A percentile compares a stretch with the other conserved stretches of the same genome.
Evolutionary conservation across 768 basidiomycete species (phyloP).

Genomic region (Tricholoma bakamatsutake): DNA sequence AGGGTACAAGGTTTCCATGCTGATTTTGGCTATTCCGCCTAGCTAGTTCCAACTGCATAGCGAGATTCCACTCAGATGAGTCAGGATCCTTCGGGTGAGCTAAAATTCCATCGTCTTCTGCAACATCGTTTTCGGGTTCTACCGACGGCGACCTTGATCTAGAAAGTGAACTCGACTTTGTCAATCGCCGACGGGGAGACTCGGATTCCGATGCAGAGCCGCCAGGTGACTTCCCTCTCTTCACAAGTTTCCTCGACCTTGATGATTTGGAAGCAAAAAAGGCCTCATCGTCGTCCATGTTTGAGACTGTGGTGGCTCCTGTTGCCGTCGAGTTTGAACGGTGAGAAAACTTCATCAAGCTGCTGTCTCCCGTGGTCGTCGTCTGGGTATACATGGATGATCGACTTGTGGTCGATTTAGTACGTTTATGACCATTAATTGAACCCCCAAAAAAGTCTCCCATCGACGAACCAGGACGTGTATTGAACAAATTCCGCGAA

Average conservation of each 20-base stretch:
- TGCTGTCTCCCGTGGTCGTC: slow-evolving; percentile 61
- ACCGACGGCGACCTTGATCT: slow-evolving; percentile 39
- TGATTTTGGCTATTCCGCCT: slow-evolving; percentile 81
- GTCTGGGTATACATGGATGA: slow-evolving; percentile 71
- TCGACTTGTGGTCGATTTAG: slow-evolving; percentile 65
- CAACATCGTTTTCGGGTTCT: slow-evolving; percentile 36
- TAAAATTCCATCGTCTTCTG: slow-evolving; percentile 38
- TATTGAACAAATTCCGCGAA: slow-evolving; percentile 81
- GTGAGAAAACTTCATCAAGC: slow-evolving; percentile 65
- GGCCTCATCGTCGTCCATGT: slow-evolving; percentile 56
- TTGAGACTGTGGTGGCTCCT: slow-evolving; percentile 44
- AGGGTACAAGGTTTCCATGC: slow-evolving; percentile 37
- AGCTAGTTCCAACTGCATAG: slow-evolving; percentile 75
- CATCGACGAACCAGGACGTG: slow-evolving; percentile 60
- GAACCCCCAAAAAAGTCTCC: slow-evolving; percentile 75
- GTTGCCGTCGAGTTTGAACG: slow-evolving; percentile 66
- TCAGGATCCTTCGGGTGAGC: slow-evolving; percentile 40
- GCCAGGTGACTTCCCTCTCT: slow-evolving; percentile 37
- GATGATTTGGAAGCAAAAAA: slow-evolving; percentile 40
- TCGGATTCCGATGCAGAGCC: slow-evolving; percentile 41
- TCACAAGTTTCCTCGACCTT: slow-evolving; percentile 40
- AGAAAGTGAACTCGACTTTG: slow-evolving; percentile 24
- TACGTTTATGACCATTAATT: slow-evolving; percentile 59
- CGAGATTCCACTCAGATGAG: slow-evolving; percentile 70
- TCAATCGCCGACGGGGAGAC: slow-evolving; percentile 33